A percentile compares a stretch with the other conserved stretches of the same genome.
Conservation (phyloP, 1,139 yeast species). For the Diutina siamensis region DNA sequence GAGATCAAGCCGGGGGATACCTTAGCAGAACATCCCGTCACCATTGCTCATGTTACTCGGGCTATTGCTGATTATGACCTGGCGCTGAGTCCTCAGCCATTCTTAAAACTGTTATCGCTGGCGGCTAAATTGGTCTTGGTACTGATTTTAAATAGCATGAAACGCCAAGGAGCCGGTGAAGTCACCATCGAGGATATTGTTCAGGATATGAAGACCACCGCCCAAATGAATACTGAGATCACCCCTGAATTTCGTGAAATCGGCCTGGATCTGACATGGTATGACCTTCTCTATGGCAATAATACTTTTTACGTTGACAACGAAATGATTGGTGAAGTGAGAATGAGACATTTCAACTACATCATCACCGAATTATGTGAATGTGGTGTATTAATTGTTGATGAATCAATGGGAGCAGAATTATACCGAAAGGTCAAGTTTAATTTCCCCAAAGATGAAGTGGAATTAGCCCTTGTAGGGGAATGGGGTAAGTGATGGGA, state of each 20-base stretch:
- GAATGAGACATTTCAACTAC: neutral
- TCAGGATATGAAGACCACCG: conserved; percentile 52
- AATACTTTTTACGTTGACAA: neutral
- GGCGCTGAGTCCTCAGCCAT: conserved; percentile 51
- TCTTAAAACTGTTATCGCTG: conserved; percentile 49
- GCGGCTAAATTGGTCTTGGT: conserved; percentile 61
- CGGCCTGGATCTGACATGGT: neutral
- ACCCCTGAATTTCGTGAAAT: neutral
- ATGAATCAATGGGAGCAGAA: neutral
- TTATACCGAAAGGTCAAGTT: neutral
- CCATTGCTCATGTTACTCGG: conserved; percentile 55
- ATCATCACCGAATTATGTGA: neutral
- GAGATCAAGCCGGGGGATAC: conserved; percentile 23
- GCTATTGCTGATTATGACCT: conserved; percentile 76
- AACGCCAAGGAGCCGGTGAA: conserved; percentile 64
- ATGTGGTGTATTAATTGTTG: neutral
- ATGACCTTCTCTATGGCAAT: neutral
- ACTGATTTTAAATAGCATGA: conserved; percentile 52
- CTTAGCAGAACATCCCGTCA: conserved; percentile 27
- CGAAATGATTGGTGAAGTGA: neutral
- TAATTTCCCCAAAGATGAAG: neutral
- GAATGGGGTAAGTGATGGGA: neutral
- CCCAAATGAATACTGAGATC: conserved; percentile 16
- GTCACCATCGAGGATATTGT: conserved; percentile 63
- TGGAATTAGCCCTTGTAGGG: neutral